Evolutionary conservation across 495 filamentous ascomycete genomes (phyloP).

Genomic region (Penicillium daleae): DNA sequence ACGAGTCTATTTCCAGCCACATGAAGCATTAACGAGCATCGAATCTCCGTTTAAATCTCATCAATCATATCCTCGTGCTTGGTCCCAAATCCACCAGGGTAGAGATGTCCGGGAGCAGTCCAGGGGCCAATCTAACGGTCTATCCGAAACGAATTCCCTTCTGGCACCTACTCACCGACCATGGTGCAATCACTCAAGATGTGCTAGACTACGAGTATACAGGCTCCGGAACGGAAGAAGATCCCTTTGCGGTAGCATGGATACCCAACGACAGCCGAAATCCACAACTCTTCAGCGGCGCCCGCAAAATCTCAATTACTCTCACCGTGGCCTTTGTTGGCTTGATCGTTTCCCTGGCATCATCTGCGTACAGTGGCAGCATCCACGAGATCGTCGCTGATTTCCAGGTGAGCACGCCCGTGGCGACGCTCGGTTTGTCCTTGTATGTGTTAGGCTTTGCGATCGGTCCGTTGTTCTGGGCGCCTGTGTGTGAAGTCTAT

Average conservation of each 20-base stretch:
- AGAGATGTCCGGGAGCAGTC: background rate
- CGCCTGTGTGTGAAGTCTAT: constrained; percentile 60
- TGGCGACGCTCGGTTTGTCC: constrained; percentile 63
- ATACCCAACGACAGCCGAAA: constrained; percentile 64
- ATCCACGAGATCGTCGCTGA: constrained; percentile 55
- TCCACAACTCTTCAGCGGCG: constrained; percentile 55
- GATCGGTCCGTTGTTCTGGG: constrained; percentile 61
- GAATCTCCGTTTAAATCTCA: background rate
- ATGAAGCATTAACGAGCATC: background rate
- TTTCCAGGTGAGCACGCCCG: constrained; percentile 54
- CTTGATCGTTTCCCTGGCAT: constrained; percentile 66
- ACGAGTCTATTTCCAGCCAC: background rate
- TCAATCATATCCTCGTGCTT: background rate
- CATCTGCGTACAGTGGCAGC: constrained; percentile 67
- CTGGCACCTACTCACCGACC: background rate
- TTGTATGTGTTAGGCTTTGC: constrained; percentile 69
- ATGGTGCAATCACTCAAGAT: constrained; percentile 30
- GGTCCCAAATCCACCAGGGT: background rate
- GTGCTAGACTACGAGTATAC: constrained; percentile 57
- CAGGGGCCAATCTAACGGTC: background rate
- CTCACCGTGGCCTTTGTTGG: constrained; percentile 60
- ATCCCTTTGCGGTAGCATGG: constrained; percentile 69
- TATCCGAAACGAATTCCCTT: background rate
- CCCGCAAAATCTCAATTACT: constrained; percentile 63
- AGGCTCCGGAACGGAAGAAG: constrained; percentile 63